Evolutionary conservation across 257 asterid species (phyloP), one percentile per base, ranked within the genome.

Genomic region (Scutellaria galericulata): DNA sequence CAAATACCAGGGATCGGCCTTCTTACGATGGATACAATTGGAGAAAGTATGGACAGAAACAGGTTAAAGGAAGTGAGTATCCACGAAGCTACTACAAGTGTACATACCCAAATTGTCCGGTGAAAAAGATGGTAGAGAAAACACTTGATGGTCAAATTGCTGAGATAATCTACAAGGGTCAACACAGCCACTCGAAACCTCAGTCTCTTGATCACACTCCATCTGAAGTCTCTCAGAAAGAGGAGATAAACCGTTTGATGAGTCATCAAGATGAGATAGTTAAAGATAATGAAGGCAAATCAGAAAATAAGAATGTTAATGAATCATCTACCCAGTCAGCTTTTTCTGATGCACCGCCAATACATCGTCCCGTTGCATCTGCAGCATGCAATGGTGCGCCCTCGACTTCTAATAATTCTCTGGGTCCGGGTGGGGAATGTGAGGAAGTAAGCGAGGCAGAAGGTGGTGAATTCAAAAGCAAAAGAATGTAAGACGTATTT

Each of bases 1-100:
- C 80, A 10, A 67, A 57, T 24, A 73, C 39, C 46, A 71, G 62
- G 42, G 83, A 86, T 45, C 88, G 84, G 11, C 82, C 85, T 71
- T 79, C 88, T 51, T 75, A 85, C 51, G 97, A 93, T 66, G 95
- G 97, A 24, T 88, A 93, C 81, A 86, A 68, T 51, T 93, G 98
- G 98, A 84, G 97, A 75, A 93, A 93, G 77, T 93, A 93, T 67
- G 97, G 98, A 55, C 97, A 93, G 81, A 93, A 93, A 74, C 92
- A 82, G 76, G 98, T 93, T 31, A 93, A 89, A 80, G 97, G 95
- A 50, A 93, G 96, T 35, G 90, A 93, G 70, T 84, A 72, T 72
- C 93, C 95, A 37, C 85, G 97, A 83, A 93, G 98, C 76, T 93
- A 90, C 75, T 90, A 86, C 81, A 93, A 90, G 69, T 93, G 98